Conservation (phyloP, 768 basidiomycete genomes). For the Tricholomella constricta region DNA sequence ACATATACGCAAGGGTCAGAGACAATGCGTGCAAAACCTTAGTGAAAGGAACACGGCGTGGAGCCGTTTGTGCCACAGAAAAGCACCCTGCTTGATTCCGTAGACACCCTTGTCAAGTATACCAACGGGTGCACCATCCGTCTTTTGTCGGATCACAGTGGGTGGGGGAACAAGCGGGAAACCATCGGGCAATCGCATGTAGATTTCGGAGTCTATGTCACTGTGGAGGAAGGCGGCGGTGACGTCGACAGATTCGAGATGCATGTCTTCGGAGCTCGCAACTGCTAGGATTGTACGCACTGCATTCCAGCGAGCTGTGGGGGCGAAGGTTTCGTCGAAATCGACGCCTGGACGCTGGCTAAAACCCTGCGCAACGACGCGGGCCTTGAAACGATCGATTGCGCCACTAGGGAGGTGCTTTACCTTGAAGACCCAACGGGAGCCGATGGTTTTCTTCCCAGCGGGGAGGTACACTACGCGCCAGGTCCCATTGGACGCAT, state of each 20-base stretch:
- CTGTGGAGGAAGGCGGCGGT: neutral
- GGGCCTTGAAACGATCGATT: slow-evolving; percentile 40
- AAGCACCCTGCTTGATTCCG: neutral
- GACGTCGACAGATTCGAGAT: slow-evolving; percentile 18
- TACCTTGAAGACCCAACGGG: slow-evolving; percentile 40
- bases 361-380: slow-evolving; percentile 44
- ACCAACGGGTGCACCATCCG: neutral
- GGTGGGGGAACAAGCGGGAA: too few species aligned
- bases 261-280: slow-evolving; percentile 26
- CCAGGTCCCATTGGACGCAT: slow-evolving; percentile 34
- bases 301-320: slow-evolving; percentile 22
- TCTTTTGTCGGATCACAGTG: too few species aligned
- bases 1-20: neutral
- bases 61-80: neutral
- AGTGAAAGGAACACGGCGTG: neutral
- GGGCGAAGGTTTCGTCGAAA: slow-evolving; percentile 39
- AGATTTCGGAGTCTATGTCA: neutral
- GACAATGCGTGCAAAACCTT: neutral
- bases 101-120: neutral
- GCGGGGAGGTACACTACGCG: slow-evolving; percentile 34
- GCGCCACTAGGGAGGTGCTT: slow-evolving; percentile 42
- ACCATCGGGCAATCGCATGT: neutral
- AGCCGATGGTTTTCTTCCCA: slow-evolving; percentile 34
- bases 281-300: slow-evolving; percentile 23
- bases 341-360: slow-evolving; percentile 40